A percentile compares a stretch with the other conserved stretches of the same genome.
Evolutionary conservation across 176 grass and related monocot species (phyloP).

Genomic region (Saccharum officinarum): DNA sequence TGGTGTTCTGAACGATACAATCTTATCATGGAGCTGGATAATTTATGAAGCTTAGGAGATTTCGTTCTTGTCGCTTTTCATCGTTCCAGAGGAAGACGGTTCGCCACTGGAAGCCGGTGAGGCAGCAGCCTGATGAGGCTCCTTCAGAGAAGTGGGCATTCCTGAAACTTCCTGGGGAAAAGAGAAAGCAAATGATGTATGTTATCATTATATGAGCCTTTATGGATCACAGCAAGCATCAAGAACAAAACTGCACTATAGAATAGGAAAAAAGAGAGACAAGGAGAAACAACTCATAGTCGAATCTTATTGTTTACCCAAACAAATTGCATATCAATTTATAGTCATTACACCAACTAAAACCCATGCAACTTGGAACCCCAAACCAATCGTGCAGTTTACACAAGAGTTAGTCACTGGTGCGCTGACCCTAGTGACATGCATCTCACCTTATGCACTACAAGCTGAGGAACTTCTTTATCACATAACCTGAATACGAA

Average conservation of each 20-base stretch:
- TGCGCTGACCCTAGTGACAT: no score
- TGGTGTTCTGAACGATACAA: not conserved
- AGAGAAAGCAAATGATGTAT: not conserved
- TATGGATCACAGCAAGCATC: not conserved
- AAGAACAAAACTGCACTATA: not conserved
- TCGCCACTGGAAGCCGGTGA: slow-evolving; percentile 71
- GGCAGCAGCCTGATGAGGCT: slow-evolving; percentile 47
- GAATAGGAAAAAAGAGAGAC: not conserved
- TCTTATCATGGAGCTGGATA: not conserved
- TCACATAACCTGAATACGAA: not conserved
- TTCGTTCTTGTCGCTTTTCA: slow-evolving; percentile 61
- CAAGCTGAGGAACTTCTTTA: not conserved
- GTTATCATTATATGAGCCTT: slow-evolving; percentile 6
- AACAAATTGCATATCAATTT: not conserved
- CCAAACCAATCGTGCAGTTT: not conserved
- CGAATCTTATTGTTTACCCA: not conserved
- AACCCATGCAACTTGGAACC: not conserved
- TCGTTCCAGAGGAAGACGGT: slow-evolving; percentile 80
- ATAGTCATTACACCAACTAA: not conserved
- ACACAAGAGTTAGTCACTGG: not conserved
- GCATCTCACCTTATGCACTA: no score
- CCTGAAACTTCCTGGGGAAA: slow-evolving; percentile 83
- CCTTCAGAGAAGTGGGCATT: slow-evolving; percentile 74
- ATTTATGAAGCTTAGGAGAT: slow-evolving; percentile 25
- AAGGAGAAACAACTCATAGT: not conserved